Percentiles rank a stretch among this genome's conserved stretches.
Evolutionary conservation across 768 basidiomycete genomes (phyloP).

Genomic region (Serendipita indica): DNA sequence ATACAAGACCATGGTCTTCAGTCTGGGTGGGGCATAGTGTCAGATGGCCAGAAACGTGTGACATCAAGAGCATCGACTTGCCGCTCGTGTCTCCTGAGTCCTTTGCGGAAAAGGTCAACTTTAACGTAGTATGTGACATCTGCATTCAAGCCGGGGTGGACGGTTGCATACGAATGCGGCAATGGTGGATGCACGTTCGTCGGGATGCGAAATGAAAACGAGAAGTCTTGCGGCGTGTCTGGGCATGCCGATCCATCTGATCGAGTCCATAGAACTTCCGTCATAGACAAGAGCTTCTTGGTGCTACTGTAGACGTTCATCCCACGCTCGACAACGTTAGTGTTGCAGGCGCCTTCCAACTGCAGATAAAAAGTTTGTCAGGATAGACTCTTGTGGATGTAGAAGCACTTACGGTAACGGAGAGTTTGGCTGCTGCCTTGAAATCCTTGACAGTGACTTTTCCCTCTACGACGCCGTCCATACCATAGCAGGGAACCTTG

Average conservation of each 20-base stretch:
- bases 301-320: neutral
- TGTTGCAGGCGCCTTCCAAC: conserved; percentile 1
- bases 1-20: conserved; percentile 4
- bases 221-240: conserved; percentile 14
- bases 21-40: neutral
- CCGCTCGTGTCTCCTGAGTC: conserved; percentile 29
- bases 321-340: neutral
- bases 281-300: neutral
- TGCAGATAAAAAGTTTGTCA: neutral
- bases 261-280: conserved; percentile 2
- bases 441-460: conserved; percentile 24
- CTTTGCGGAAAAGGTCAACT: conserved; percentile 28
- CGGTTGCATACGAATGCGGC: conserved; percentile 28
- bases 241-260: neutral
- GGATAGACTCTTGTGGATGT: neutral
- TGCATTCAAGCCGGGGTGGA: conserved; percentile 20
- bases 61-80: conserved; percentile 16
- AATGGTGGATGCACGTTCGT: conserved; percentile 21
- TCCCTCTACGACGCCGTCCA: conserved; percentile 29
- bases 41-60: neutral
- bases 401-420: conserved; percentile 24
- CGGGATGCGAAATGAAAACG: conserved; percentile 30
- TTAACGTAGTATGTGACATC: conserved; percentile 27
- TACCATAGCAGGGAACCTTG: conserved; percentile 28
- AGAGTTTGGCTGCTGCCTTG: conserved; percentile 26